Conservation (phyloP, 345 rosid species). For the Linum usitatissimum region DNA sequence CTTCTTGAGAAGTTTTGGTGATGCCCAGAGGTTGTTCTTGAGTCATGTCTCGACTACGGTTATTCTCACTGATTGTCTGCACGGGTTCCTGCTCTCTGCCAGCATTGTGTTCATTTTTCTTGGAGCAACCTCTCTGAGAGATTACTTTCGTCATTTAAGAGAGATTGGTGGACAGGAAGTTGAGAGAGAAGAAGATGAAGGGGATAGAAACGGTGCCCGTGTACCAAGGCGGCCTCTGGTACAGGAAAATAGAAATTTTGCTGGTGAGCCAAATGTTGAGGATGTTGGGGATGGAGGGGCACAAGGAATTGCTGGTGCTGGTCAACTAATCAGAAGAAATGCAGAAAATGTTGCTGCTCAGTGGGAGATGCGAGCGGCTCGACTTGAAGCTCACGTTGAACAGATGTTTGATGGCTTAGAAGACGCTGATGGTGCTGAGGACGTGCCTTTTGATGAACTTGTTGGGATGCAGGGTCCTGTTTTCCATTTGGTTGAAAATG, state of each 20-base stretch:
- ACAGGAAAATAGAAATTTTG: slow-evolving; percentile 69
- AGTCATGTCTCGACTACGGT: slow-evolving; percentile 79
- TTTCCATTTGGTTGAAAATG: slow-evolving; percentile 98
- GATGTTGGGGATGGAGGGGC: slow-evolving; percentile 67
- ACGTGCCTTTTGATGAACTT: slow-evolving; percentile 97
- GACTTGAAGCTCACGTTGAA: slow-evolving; percentile 97
- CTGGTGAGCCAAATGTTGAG: slow-evolving; percentile 68
- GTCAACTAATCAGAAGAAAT: slow-evolving; percentile 63
- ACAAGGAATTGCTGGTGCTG: slow-evolving; percentile 72
- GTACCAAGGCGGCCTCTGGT: slow-evolving; percentile 67
- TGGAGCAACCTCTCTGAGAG: slow-evolving; percentile 92
- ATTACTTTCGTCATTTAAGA: slow-evolving; percentile 85
- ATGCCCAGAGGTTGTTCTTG: slow-evolving; percentile 84
- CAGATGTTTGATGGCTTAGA: slow-evolving; percentile 99
- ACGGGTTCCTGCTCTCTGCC: slow-evolving; percentile 94
- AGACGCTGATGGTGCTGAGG: slow-evolving; percentile 99
- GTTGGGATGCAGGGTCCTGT: slow-evolving; percentile 99
- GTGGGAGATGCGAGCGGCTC: slow-evolving; percentile 99
- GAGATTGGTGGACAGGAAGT: slow-evolving; percentile 94
- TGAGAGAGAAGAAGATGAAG: slow-evolving; percentile 91
- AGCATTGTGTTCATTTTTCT: slow-evolving; percentile 95
- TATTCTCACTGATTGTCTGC: slow-evolving; percentile 92
- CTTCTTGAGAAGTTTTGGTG: slow-evolving; percentile 82
- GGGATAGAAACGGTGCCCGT: slow-evolving; percentile 83
- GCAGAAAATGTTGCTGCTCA: slow-evolving; percentile 97